Base-by-base conservation (phyloP, 805 yeast species). In the Kregervanrija pseudodelftensis region DNA sequence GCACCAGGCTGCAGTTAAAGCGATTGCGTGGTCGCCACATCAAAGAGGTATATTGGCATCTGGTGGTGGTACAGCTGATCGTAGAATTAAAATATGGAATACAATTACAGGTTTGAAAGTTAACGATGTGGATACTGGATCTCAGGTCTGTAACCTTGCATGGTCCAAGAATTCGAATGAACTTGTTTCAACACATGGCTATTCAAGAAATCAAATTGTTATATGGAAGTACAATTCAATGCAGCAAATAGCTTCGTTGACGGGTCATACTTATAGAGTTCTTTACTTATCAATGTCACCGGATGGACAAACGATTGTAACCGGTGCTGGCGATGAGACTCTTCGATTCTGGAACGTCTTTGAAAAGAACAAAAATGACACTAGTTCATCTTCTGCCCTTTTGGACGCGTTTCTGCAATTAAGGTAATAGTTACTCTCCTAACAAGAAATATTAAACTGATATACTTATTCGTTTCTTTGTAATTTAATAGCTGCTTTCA, bases 301-400 rank as follows among this genome's bases (percentile, higher is more conserved):
- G 0, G 98, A 93, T 65, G 99, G 99, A 0, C 89, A 87, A 50
- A 89, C 97, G 0, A 84, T 93, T 11, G 99, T 91, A 2, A 90
- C 99, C 0, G 99, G 99, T 2, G 97, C 99, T 1, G 99, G 98
- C 4, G 99, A 93, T 65, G 99, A 93, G 63, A 93, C 99, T 0
- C 68, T 93, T 45, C 65, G 99, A 51, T 87, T 93, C 60, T 93
- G 99, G 99, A 89, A 88, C 54, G 85, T 90, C 1, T 93, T 90
- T 67, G 95, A 87, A 48, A 86, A 83, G 60, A 79, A 74, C 47
- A 80, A 76, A 54, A 67, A 68, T 41, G 82, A 77, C 45, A 69
- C 67, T 35, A 76, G 76, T 11, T 79, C 80, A 17, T 74, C 82
- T 16, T 77, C 85, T 14, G 83, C 80, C 11, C 64, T 85, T 38